Percentiles rank a stretch among this genome's conserved stretches.
Conservation (phyloP, 2,329 filamentous ascomycete species). For the Nothomitra cinnamomea region DNA sequence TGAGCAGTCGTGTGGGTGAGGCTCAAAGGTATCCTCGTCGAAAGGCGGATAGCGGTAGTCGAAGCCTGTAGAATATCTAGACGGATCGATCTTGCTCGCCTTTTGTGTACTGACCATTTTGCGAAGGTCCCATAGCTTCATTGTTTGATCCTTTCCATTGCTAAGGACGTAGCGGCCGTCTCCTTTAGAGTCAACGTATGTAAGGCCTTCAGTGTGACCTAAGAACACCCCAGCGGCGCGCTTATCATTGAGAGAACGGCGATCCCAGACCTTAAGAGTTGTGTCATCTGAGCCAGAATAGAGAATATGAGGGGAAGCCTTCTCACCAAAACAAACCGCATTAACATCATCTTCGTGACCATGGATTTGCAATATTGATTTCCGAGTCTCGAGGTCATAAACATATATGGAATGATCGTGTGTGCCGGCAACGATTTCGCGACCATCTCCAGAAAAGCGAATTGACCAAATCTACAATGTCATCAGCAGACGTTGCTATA, state of each 20-base stretch:
- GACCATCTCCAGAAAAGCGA: constrained; percentile 79
- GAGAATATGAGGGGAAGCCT: constrained; percentile 74
- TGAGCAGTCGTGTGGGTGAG: constrained; percentile 73
- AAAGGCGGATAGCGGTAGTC: constrained; percentile 60
- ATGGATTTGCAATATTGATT: constrained; percentile 53
- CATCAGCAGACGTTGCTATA: constrained; percentile 4
- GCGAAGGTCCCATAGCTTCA: constrained; percentile 91
- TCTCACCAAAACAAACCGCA: constrained; percentile 88
- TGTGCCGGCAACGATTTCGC: constrained; percentile 81
- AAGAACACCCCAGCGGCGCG: constrained; percentile 47
- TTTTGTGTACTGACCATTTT: constrained; percentile 66
- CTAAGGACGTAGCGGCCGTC: constrained; percentile 80
- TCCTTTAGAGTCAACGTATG: constrained; percentile 63
- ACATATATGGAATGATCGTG: constrained; percentile 65
- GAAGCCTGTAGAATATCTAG: constrained; percentile 44
- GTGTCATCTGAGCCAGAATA: constrained; percentile 94
- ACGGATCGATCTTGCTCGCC: constrained; percentile 38
- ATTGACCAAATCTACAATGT: constrained; percentile 60
- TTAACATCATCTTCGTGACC: constrained; percentile 87
- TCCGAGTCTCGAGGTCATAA: constrained; percentile 75
- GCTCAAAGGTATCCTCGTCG: constrained; percentile 46
- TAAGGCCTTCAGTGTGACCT: constrained; percentile 47
- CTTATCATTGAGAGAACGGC: constrained; percentile 47
- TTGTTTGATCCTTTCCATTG: constrained; percentile 91
- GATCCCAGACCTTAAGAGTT: constrained; percentile 91